Evolutionary conservation across 2,329 filamentous ascomycete genomes (phyloP).

Genomic region (Basipetospora chlamydospora): DNA sequence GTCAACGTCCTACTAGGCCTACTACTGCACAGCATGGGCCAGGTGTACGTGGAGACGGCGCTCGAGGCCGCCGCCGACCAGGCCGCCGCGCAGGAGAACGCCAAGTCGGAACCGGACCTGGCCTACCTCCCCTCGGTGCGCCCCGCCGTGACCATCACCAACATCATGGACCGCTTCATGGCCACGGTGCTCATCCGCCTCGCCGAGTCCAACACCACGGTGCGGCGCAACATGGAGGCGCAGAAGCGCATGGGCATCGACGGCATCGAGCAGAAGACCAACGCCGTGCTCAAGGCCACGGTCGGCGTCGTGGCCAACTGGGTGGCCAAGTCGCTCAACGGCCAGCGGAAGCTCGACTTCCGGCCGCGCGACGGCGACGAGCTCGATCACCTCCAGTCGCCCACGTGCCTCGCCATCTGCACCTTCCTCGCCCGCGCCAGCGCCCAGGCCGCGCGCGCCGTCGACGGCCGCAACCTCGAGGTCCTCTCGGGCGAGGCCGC

Average conservation of each 20-base stretch:
- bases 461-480: constrained; percentile 74
- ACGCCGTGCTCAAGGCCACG: constrained; percentile 40
- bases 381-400: constrained; percentile 68
- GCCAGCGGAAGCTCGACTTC: constrained; percentile 82
- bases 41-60: constrained; percentile 58
- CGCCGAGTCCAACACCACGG: constrained; percentile 77
- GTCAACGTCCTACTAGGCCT: constrained; percentile 73
- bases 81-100: constrained; percentile 60
- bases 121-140: constrained; percentile 67
- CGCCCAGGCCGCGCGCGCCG: constrained; percentile 45
- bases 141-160: constrained; percentile 74
- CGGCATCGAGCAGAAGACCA: constrained; percentile 73
- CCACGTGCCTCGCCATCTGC: constrained; percentile 69
- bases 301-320: constrained; percentile 60
- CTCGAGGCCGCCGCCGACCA: constrained; percentile 58
- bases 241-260: constrained; percentile 59
- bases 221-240: constrained; percentile 79
- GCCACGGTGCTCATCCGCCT: constrained; percentile 81
- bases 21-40: constrained; percentile 74
- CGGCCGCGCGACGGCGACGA: constrained; percentile 64
- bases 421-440: constrained; percentile 62
- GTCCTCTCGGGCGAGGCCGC: constrained; percentile 75
- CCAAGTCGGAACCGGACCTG: constrained; percentile 77
- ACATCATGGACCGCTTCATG: constrained; percentile 86
- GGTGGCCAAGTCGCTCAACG: constrained; percentile 54